A percentile compares a stretch with the other conserved stretches of the same genome.
Evolutionary conservation across 768 basidiomycete species (phyloP).

Genomic region (Lentinus brumalis): DNA sequence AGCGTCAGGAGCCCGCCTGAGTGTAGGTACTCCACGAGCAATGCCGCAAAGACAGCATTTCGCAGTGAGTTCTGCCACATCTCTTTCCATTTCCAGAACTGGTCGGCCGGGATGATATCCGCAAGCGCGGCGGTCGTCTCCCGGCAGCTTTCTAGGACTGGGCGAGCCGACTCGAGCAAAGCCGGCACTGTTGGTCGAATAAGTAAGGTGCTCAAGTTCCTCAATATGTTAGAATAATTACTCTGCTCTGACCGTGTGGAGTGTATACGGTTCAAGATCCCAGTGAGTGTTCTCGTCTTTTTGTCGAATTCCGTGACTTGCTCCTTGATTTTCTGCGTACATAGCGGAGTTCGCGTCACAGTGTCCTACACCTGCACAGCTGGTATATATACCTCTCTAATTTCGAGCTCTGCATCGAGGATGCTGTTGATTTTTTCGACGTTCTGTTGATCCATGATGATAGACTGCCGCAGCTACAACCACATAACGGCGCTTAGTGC

Average conservation of each 20-base stretch:
- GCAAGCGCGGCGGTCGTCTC: slow-evolving; percentile 55
- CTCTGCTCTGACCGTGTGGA: slow-evolving; percentile 64
- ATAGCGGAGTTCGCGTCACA: slow-evolving; percentile 1
- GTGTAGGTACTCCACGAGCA: slow-evolving; percentile 66
- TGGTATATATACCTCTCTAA: slow-evolving; percentile 56
- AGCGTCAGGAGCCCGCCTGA: slow-evolving; percentile 61
- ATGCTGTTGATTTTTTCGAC: slow-evolving; percentile 58
- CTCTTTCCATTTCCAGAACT: slow-evolving; percentile 85
- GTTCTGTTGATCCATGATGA: slow-evolving; percentile 55
- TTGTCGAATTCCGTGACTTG: slow-evolving; percentile 76
- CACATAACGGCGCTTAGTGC: background rate
- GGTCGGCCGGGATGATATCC: slow-evolving; percentile 62
- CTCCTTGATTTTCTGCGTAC: slow-evolving; percentile 73
- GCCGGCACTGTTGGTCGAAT: slow-evolving; percentile 49
- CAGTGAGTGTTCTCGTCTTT: slow-evolving; percentile 70
- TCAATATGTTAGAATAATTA: slow-evolving; percentile 35
- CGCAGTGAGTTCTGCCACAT: slow-evolving; percentile 77
- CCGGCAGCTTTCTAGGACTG: slow-evolving; percentile 56
- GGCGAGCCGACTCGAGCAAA: slow-evolving; percentile 58
- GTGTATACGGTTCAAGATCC: slow-evolving; percentile 78
- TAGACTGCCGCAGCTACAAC: slow-evolving; percentile 6
- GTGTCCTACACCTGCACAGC: background rate
- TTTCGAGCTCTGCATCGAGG: slow-evolving; percentile 63
- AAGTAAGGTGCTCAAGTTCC: background rate
- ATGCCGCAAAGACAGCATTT: slow-evolving; percentile 64